These are phyloP conservation scores for Clonostachys byssicola DNA, from an alignment of 2,329 filamentous ascomycete genomes.

Conservation along the genomic window DNA sequence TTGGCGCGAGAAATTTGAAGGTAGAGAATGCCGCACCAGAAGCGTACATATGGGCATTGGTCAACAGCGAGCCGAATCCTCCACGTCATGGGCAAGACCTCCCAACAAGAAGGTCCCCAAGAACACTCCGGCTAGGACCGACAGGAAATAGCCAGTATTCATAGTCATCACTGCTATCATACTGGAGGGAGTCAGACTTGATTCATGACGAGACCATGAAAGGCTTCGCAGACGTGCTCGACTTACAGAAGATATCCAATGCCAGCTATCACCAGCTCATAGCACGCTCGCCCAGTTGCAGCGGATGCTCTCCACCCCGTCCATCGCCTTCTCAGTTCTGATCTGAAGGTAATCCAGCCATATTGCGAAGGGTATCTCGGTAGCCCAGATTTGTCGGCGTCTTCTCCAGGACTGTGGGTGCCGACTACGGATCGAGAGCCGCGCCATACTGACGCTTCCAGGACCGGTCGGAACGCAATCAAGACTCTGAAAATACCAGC, in stretches of 20 bases:
- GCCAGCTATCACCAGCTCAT: conserved; percentile 48
- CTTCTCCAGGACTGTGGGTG: too few species aligned
- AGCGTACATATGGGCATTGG: too few species aligned
- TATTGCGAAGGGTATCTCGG: too few species aligned
- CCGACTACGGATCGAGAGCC: too few species aligned
- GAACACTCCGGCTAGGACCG: conserved; percentile 66
- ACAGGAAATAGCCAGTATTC: conserved; percentile 73
- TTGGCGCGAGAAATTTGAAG: too few species aligned
- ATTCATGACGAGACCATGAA: neutral
- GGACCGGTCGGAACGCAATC: conserved; percentile 49
- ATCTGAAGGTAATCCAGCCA: too few species aligned
- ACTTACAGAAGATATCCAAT: conserved; percentile 77
- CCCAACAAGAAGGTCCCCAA: conserved; percentile 72
- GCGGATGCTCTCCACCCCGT: conserved; percentile 7
- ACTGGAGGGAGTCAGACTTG: conserved; percentile 34
- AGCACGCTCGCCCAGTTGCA: conserved; percentile 7
- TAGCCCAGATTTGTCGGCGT: too few species aligned
- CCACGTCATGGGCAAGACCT: conserved; percentile 1
- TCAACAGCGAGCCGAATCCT: too few species aligned
- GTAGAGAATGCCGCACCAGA: too few species aligned
- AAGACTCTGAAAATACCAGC: conserved; percentile 61
- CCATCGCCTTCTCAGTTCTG: conserved; percentile 1
- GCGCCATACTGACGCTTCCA: conserved; percentile 1
- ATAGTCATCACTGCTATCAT: conserved; percentile 83
- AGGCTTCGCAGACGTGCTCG: neutral